Conservation (phyloP, 176 grass and related monocot species). For the Poa pratensis region DNA sequence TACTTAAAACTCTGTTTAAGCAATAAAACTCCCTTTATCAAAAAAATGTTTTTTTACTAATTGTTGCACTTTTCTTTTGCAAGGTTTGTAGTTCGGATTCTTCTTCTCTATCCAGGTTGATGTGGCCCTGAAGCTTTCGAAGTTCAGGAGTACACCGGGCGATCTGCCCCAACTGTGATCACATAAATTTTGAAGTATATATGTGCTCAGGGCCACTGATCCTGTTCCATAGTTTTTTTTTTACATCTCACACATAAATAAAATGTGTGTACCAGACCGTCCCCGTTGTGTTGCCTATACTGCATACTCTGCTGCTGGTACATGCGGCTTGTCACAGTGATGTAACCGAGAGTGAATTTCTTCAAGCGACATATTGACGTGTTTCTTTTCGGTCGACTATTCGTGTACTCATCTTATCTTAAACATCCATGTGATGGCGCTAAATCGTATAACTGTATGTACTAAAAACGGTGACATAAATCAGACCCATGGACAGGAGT, state of each 20-base stretch:
- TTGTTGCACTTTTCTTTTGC: not conserved
- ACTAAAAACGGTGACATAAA: no score
- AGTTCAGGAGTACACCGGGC: conserved; percentile 83
- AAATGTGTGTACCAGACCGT: conserved; percentile 41
- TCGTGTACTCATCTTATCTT: not conserved
- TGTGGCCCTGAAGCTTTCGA: conserved; percentile 84
- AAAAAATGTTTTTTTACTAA: not conserved
- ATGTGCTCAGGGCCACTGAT: conserved; percentile 12
- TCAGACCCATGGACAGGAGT: no score
- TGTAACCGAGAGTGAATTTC: conserved; percentile 32
- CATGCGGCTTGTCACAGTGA: conserved; percentile 33
- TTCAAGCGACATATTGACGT: conserved; percentile 31
- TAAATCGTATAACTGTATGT: no score
- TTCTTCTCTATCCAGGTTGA: conserved; percentile 51
- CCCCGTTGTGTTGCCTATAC: conserved; percentile 25
- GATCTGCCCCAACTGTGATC: conserved; percentile 90
- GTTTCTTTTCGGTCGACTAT: not conserved
- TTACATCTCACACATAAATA: conserved; percentile 42
- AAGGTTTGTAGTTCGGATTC: conserved; percentile 11
- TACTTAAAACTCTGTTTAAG: no score
- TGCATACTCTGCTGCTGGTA: conserved; percentile 26
- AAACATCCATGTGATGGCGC: not conserved
- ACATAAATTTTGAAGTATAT: conserved; percentile 64
- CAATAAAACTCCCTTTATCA: no score
- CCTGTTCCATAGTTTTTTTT: conserved; percentile 32